phyloP scores from a whole-genome alignment of 1,284 basidiomycete species.

The Ceratobasidium theobromae region DNA sequence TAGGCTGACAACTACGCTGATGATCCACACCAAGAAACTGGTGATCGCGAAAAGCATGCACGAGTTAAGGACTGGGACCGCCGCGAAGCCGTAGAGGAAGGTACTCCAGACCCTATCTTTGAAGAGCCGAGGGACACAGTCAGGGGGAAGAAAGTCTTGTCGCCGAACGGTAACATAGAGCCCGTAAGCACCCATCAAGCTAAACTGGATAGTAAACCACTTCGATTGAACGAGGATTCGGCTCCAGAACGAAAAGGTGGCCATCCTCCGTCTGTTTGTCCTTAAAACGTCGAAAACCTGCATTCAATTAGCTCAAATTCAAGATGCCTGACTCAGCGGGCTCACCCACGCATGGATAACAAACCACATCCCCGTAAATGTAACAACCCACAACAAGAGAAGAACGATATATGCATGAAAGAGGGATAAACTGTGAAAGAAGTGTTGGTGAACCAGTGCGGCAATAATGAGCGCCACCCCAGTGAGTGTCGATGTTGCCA shows the following conservation, averaged over 20 bases:
- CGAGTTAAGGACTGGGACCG: constrained; percentile 1
- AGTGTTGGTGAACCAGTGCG: constrained; percentile 18
- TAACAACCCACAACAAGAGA: constrained; percentile 16
- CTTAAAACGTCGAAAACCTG: constrained; percentile 26
- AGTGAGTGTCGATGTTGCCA: constrained; percentile 18
- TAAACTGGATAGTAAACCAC: constrained; percentile 21
- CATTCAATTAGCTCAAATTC: not conserved
- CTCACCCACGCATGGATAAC: constrained; percentile 29
- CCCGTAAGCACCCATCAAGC: constrained; percentile 24
- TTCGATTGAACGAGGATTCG: constrained; percentile 18
- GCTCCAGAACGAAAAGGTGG: constrained; percentile 25
- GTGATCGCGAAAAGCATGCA: constrained; percentile 2
- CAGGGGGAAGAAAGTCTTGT: not conserved
- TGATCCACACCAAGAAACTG: not conserved
- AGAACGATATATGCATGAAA: constrained; percentile 19
- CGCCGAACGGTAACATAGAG: constrained; percentile 23
- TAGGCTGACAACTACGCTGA: not conserved
- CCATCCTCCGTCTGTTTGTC: constrained; percentile 11
- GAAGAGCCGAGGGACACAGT: not conserved
- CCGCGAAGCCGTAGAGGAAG: not conserved
- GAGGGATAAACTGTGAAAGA: not conserved
- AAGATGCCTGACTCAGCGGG: not conserved
- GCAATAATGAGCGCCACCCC: constrained; percentile 22
- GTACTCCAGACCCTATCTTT: not conserved
- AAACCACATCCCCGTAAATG: constrained; percentile 28